A percentile compares a stretch with the other conserved stretches of the same genome.
These are phyloP conservation scores for Citrus glauca DNA, from an alignment of 345 rosid genomes.

Conservation along the genomic window DNA sequence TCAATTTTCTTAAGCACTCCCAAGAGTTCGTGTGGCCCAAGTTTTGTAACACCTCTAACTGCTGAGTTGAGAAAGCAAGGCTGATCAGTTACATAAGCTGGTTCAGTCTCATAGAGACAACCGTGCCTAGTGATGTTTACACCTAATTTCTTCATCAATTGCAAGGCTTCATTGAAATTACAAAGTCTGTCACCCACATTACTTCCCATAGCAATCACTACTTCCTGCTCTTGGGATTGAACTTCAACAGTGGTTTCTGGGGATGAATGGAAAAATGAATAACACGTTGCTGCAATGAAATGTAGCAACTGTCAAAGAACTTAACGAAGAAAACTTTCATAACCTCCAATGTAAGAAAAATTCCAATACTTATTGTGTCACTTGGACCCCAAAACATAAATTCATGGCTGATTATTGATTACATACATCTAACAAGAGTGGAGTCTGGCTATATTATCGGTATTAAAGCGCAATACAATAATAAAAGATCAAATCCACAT, in stretches of 20 bases:
- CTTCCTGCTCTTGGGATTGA: slow-evolving; percentile 67
- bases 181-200: slow-evolving; percentile 72
- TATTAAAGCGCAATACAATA: not conserved
- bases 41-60: slow-evolving; percentile 73
- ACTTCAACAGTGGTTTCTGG: slow-evolving; percentile 37
- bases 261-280: slow-evolving; percentile 34
- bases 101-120: slow-evolving; percentile 84
- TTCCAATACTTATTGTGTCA: not conserved
- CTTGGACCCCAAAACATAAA: not conserved
- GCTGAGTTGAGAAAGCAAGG: slow-evolving; percentile 87
- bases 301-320: slow-evolving; percentile 6
- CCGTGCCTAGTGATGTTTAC: slow-evolving; percentile 61
- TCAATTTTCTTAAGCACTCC: slow-evolving; percentile 70
- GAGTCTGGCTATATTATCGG: not conserved
- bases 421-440: not conserved
- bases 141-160: slow-evolving; percentile 58
- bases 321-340: not conserved
- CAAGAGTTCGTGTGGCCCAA: slow-evolving; percentile 76
- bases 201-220: slow-evolving; percentile 88
- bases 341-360: not conserved
- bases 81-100: slow-evolving; percentile 86
- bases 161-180: slow-evolving; percentile 66
- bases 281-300: slow-evolving; percentile 33
- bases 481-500: not conserved
- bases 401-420: not conserved